Evolutionary conservation across 495 filamentous ascomycete species (phyloP).

Genomic region (Astrothelium subdiscretum): DNA sequence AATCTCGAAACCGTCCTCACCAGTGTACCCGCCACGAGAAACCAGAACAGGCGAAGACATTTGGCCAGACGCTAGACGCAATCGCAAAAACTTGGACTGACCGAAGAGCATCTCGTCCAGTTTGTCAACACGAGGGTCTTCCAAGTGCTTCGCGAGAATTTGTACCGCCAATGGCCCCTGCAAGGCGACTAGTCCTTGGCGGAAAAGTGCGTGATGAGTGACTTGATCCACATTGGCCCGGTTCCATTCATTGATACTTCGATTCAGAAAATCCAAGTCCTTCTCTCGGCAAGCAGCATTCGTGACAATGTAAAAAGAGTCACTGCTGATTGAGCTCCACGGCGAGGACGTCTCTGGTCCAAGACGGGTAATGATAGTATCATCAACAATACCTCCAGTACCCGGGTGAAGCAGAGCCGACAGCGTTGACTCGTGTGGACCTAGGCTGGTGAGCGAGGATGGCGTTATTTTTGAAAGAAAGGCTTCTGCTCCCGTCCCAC

Average conservation of each 20-base stretch:
- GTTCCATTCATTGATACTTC: conserved; percentile 48
- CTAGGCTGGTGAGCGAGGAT: conserved; percentile 45
- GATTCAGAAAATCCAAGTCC: conserved; percentile 60
- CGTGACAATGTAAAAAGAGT: conserved; percentile 77
- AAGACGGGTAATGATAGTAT: conserved; percentile 75
- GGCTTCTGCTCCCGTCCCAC: conserved; percentile 61
- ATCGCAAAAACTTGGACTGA: conserved; percentile 45
- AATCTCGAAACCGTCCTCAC: conserved; percentile 97
- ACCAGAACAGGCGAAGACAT: conserved; percentile 52
- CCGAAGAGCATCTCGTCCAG: conserved; percentile 72
- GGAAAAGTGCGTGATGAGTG: conserved; percentile 58
- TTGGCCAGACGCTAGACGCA: conserved; percentile 37
- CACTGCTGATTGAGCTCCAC: neutral
- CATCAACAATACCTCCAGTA: conserved; percentile 87
- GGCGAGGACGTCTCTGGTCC: conserved; percentile 33
- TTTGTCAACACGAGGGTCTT: conserved; percentile 36
- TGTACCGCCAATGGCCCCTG: conserved; percentile 70
- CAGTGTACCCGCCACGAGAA: conserved; percentile 86
- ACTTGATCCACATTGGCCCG: conserved; percentile 37
- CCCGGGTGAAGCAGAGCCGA: conserved; percentile 65
- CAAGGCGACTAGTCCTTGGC: conserved; percentile 63
- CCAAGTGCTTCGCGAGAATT: conserved; percentile 40
- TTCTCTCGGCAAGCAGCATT: conserved; percentile 90
- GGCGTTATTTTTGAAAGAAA: conserved; percentile 79
- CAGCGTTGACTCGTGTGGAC: conserved; percentile 56